Percentiles rank a stretch among this genome's conserved stretches.
These are phyloP conservation scores for Colletotrichum incanum DNA, from an alignment of 2,329 filamentous ascomycete species.

Conservation along the genomic window DNA sequence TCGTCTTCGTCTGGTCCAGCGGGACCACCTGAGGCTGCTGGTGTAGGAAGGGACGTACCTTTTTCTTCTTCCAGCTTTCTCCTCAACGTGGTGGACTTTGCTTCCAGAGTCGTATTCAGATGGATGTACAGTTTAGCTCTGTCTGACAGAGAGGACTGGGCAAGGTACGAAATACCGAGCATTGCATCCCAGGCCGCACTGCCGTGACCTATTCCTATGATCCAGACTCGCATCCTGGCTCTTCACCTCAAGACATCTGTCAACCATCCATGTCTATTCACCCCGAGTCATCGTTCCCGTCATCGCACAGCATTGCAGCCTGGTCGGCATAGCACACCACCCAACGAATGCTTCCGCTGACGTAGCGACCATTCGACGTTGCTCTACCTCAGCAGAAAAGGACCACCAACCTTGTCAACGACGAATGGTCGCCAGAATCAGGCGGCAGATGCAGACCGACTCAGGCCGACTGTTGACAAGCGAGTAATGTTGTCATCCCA, in stretches of 20 bases:
- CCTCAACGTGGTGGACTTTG: not conserved
- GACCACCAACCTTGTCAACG: constrained; percentile 24
- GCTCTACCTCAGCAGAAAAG: not conserved
- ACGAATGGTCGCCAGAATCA: constrained; percentile 2
- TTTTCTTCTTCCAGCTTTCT: not conserved
- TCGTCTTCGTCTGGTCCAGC: constrained; percentile 10
- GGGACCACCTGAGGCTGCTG: constrained; percentile 32
- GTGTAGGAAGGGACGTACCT: constrained; percentile 21
- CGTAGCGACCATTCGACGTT: not conserved
- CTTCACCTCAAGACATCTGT: too few relatives aligned
- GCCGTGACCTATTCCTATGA: constrained; percentile 21
- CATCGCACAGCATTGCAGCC: constrained; percentile 30
- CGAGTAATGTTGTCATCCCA: constrained; percentile 6
- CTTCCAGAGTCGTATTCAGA: not conserved
- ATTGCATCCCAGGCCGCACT: not conserved
- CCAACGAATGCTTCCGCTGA: constrained; percentile 8
- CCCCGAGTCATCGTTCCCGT: not conserved
- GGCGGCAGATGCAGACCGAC: constrained; percentile 14
- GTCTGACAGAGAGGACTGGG: not conserved
- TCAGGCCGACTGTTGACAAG: constrained; percentile 4
- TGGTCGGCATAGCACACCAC: not conserved
- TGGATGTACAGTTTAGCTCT: not conserved
- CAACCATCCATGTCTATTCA: not conserved
- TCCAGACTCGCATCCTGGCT: constrained; percentile 15
- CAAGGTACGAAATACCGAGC: not conserved